Percentiles rank a stretch among this genome's conserved stretches.
phyloP scores from a whole-genome alignment of 106 monocot genomes.

The Hemerocallis citrina region DNA sequence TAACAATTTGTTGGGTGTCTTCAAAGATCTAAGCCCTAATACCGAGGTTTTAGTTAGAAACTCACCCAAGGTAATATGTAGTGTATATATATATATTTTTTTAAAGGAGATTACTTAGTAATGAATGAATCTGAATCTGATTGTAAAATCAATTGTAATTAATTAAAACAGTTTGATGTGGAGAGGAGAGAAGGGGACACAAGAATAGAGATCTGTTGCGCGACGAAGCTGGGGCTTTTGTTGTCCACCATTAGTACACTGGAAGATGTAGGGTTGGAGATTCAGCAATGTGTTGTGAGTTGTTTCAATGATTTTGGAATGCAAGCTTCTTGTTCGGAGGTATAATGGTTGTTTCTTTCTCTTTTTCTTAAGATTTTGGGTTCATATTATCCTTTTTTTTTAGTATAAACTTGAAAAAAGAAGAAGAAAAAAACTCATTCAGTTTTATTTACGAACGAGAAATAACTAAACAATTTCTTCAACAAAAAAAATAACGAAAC shows the following conservation, averaged over 20 bases:
- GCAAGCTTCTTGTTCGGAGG: constrained; percentile 98
- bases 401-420: too few relatives aligned
- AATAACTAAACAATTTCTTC: too few relatives aligned
- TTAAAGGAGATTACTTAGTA: too few relatives aligned
- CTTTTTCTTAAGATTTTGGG: too few relatives aligned
- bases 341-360: constrained; percentile 1
- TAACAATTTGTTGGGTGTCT: constrained; percentile 40
- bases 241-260: constrained; percentile 75
- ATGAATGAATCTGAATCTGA: not conserved
- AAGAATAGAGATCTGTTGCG: constrained; percentile 77
- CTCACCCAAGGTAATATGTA: constrained; percentile 60
- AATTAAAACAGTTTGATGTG: constrained; percentile 75
- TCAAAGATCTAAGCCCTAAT: constrained; percentile 58
- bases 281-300: constrained; percentile 87
- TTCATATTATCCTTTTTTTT: too few relatives aligned
- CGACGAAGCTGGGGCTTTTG: constrained; percentile 69
- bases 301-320: constrained; percentile 99
- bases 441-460: too few relatives aligned
- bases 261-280: constrained; percentile 78
- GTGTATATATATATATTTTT: too few relatives aligned
- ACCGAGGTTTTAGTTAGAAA: constrained; percentile 56
- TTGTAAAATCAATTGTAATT: not conserved
- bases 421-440: too few relatives aligned
- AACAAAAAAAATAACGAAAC: too few relatives aligned
- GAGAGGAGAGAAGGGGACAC: constrained; percentile 65